Conservation (phyloP, 108 stramenopile species). For the Nitzschia putrida region DNA sequence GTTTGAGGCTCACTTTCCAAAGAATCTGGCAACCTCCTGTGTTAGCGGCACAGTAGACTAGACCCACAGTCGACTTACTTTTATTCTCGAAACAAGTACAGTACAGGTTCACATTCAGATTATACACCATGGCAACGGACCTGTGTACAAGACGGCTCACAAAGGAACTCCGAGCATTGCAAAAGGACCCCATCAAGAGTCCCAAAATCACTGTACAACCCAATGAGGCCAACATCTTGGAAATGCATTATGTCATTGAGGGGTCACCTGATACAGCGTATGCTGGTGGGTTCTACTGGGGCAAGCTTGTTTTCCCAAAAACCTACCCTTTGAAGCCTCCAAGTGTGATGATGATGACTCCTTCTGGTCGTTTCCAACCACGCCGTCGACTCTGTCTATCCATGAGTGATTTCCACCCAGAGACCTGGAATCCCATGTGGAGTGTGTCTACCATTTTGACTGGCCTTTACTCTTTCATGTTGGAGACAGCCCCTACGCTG, state of each 20-base stretch:
- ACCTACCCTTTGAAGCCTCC: conserved; percentile 97
- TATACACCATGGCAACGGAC: conserved; percentile 62
- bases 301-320: conserved; percentile 80
- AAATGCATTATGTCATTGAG: conserved; percentile 97
- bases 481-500: conserved; percentile 84
- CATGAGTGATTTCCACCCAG: conserved; percentile 78
- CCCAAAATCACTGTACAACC: conserved; percentile 78
- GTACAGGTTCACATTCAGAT: neutral
- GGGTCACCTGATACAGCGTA: conserved; percentile 81
- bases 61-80: too few relatives aligned
- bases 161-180: conserved; percentile 71
- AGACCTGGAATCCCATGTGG: conserved; percentile 94
- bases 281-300: conserved; percentile 74
- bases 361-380: conserved; percentile 86
- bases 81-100: too few relatives aligned
- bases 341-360: conserved; percentile 92
- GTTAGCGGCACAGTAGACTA: too few relatives aligned
- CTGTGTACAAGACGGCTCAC: conserved; percentile 78
- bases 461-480: conserved; percentile 96
- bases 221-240: conserved; percentile 78
- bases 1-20: too few relatives aligned
- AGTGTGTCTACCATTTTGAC: conserved; percentile 91
- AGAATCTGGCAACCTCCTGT: too few relatives aligned
- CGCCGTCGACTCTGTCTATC: conserved; percentile 84
- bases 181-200: conserved; percentile 71